phyloP scores from a whole-genome alignment of 371 early-diverging fungal genomes.

The Blastocladiella emersonii region DNA sequence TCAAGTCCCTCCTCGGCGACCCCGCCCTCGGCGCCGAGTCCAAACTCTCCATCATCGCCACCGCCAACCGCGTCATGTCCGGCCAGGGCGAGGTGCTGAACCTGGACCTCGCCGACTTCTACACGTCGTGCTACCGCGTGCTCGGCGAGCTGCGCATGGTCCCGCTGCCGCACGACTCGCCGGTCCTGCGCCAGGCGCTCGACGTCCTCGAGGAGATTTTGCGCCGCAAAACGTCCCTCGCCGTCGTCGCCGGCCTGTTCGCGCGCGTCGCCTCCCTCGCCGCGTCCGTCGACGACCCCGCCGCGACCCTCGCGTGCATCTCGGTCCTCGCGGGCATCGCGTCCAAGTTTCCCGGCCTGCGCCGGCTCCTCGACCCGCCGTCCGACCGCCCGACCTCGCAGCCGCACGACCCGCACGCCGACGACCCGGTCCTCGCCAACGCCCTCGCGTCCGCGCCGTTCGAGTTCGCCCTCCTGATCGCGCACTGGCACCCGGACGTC shows the following conservation, averaged over 20 bases:
- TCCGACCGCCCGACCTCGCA: not conserved
- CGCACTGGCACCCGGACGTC: constrained; percentile 6
- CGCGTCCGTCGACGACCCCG: not conserved
- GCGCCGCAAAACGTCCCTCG: not conserved
- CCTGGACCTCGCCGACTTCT: constrained; percentile 2
- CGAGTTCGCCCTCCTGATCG: not conserved
- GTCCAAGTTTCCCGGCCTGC: not conserved
- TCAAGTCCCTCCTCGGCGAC: not conserved
- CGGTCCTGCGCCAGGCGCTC: not conserved
- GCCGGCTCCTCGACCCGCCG: not conserved
- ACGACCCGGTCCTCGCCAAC: not conserved
- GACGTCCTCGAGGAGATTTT: not conserved
- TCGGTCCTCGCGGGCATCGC: not conserved
- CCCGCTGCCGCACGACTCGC: not conserved
- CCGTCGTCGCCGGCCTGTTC: not conserved
- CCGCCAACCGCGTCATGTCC: not conserved
- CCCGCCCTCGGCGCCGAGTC: not conserved
- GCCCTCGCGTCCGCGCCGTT: not conserved
- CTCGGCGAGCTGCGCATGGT: not conserved
- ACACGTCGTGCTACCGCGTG: not conserved
- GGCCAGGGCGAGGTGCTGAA: constrained; percentile 1
- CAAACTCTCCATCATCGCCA: not conserved
- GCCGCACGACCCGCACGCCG: not conserved
- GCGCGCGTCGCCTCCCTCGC: not conserved
- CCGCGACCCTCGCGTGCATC: not conserved